These are phyloP conservation scores for Misopates orontium DNA, from an alignment of 257 asterid genomes.

Conservation along the genomic window DNA sequence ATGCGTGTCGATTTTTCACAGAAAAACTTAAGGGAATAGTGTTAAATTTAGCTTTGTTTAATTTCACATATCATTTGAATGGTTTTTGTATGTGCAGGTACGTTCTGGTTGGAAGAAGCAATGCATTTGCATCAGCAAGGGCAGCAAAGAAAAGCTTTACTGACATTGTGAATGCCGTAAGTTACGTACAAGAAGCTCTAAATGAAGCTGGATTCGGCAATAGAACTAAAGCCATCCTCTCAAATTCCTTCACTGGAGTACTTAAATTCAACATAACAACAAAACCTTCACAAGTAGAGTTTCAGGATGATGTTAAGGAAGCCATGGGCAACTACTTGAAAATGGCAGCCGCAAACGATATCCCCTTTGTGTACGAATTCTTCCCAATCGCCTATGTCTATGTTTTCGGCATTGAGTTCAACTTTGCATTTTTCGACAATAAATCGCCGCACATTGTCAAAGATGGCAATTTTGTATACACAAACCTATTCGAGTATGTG, in stretches of 20 bases:
- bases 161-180: neutral
- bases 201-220: neutral
- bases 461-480: slow-evolving; percentile 32
- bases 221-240: slow-evolving; percentile 12
- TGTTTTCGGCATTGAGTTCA: neutral
- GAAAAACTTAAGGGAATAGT: too few species aligned
- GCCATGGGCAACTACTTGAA: neutral
- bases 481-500: slow-evolving; percentile 32
- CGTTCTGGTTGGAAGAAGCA: slow-evolving; percentile 7
- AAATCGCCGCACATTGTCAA: neutral
- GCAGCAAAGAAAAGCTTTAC: rapidly evolving
- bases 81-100: slow-evolving; percentile 6
- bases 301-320: slow-evolving; percentile 22
- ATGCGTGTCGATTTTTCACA: too few species aligned
- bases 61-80: neutral
- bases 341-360: neutral
- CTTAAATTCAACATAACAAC: slow-evolving; percentile 8
- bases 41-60: neutral
- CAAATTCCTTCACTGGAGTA: neutral
- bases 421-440: slow-evolving; percentile 37
- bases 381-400: slow-evolving; percentile 14
- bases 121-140: neutral
- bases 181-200: neutral
- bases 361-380: slow-evolving; percentile 24
- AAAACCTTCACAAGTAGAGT: slow-evolving; percentile 47